These are phyloP conservation scores for Apiosordaria backusii DNA, from an alignment of 495 filamentous ascomycete species.

Conservation along the genomic window DNA sequence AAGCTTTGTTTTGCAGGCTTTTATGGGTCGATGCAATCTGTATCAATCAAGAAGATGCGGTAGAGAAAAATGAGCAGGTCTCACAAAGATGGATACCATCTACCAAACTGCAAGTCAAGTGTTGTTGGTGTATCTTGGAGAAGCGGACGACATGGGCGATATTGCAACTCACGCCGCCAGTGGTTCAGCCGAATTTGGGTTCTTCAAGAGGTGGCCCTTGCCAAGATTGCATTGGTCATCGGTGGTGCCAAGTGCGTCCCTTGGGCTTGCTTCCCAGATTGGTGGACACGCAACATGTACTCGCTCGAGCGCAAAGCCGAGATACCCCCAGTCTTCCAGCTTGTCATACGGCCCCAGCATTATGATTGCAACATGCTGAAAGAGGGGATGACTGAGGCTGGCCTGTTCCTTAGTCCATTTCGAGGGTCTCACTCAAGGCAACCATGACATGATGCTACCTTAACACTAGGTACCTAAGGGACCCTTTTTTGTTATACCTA, in stretches of 20 bases:
- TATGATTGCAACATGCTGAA: not conserved
- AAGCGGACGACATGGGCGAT: not conserved
- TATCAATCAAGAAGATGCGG: not conserved
- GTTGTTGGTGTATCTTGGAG: not conserved
- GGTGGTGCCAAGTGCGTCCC: not conserved
- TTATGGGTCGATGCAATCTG: not conserved
- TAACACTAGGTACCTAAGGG: too few relatives aligned
- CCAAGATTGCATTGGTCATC: not conserved
- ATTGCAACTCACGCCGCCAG: not conserved
- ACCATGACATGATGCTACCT: too few relatives aligned
- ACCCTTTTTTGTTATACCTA: too few relatives aligned
- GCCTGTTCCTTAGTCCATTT: too few relatives aligned
- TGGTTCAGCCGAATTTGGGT: not conserved
- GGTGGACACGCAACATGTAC: not conserved
- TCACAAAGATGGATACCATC: not conserved
- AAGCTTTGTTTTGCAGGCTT: not conserved
- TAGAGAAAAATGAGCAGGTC: not conserved
- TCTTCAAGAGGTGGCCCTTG: not conserved
- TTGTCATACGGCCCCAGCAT: not conserved
- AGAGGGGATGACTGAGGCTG: too few relatives aligned
- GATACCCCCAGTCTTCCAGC: not conserved
- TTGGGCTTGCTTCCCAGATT: not conserved
- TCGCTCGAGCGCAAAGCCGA: not conserved
- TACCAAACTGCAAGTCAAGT: not conserved
- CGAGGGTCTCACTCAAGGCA: too few relatives aligned